Percentiles rank a stretch among this genome's conserved stretches.
Conservation (phyloP, 2,329 filamentous ascomycete genomes). For the Penicillium psychrosexuale region DNA sequence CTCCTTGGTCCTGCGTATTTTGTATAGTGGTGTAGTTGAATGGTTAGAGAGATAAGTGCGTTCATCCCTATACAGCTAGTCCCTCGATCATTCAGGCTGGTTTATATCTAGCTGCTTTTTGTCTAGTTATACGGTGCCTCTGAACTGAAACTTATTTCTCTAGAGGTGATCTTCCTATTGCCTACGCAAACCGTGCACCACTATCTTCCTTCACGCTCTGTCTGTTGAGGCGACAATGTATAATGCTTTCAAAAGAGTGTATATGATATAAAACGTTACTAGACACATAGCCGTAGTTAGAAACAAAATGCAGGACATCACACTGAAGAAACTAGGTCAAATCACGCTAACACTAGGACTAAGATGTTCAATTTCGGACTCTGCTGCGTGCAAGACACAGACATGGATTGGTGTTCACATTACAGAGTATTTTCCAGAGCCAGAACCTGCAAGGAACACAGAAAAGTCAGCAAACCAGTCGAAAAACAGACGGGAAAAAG, state of each 20-base stretch:
- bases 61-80: background rate
- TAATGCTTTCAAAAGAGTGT: background rate
- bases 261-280: background rate
- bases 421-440: constrained; percentile 50
- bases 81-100: background rate
- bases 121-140: background rate
- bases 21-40: background rate
- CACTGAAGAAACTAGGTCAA: background rate
- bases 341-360: background rate
- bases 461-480: background rate
- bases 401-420: background rate
- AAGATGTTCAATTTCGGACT: background rate
- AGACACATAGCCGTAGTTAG: background rate
- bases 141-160: background rate
- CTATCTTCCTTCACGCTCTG: background rate
- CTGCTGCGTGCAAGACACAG: background rate
- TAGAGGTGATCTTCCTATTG: background rate
- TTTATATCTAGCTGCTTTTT: background rate
- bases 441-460: constrained; percentile 48
- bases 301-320: background rate
- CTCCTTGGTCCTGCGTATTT: background rate
- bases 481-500: background rate
- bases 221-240: background rate
- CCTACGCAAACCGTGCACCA: background rate
- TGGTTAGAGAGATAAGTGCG: background rate